phyloP scores from a whole-genome alignment of 116 monocot genomes.

The Zostera marina region DNA sequence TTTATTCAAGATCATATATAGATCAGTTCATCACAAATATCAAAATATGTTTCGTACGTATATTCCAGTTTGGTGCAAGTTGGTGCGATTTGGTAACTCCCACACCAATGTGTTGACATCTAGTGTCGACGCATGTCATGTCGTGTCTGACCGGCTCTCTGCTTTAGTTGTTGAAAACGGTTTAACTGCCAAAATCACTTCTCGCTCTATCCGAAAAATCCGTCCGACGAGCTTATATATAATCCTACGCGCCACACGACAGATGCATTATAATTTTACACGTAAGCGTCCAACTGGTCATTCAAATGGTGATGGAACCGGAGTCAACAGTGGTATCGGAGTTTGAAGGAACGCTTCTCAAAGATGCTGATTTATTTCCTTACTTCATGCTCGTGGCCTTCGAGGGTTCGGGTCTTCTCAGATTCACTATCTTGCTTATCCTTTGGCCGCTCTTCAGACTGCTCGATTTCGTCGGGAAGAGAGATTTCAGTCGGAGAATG shows the following conservation, averaged over 20 bases:
- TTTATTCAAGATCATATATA: no score
- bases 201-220: not conserved
- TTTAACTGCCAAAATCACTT: conserved; percentile 5
- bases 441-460: conserved; percentile 37
- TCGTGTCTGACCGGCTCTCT: no score
- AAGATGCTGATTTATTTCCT: conserved; percentile 43
- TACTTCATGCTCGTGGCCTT: conserved; percentile 91
- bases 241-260: not conserved
- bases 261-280: not conserved
- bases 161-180: conserved; percentile 5
- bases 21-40: no score
- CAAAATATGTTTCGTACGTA: no score
- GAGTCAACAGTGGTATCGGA: conserved; percentile 18
- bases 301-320: not conserved
- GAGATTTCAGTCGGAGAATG: conserved; percentile 12
- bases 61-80: no score
- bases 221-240: no score
- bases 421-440: conserved; percentile 24
- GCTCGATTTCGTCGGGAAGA: conserved; percentile 3
- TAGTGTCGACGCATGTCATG: no score
- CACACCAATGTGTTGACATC: no score
- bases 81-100: no score
- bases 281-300: not conserved
- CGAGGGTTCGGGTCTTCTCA: conserved; percentile 53
- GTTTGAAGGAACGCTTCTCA: conserved; percentile 63